These are phyloP conservation scores for Podospora sp. DNA, from an alignment of 495 filamentous ascomycete genomes.

Conservation along the genomic window DNA sequence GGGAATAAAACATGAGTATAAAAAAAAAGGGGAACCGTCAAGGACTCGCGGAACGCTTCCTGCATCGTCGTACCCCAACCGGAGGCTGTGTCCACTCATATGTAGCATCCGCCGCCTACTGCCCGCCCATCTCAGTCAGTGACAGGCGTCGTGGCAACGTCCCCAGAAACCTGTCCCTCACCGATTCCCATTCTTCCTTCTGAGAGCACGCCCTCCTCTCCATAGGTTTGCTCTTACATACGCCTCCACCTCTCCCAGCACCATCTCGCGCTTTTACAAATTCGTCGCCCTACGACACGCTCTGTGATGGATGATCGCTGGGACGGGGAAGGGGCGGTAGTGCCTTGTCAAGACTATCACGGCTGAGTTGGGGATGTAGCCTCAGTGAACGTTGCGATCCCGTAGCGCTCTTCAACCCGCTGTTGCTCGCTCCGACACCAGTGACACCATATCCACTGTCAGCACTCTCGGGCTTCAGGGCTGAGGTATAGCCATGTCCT, in stretches of 20 bases:
- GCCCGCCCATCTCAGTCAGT: background rate
- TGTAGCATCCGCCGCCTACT: background rate
- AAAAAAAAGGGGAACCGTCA: constrained; percentile 24
- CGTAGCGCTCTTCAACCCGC: constrained; percentile 29
- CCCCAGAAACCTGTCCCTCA: constrained; percentile 23
- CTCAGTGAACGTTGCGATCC: constrained; percentile 35
- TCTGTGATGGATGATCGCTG: constrained; percentile 10
- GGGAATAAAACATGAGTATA: constrained; percentile 26
- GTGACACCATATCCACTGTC: constrained; percentile 41
- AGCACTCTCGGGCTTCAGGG: constrained; percentile 44
- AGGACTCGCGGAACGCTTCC: background rate
- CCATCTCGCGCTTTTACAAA: constrained; percentile 23
- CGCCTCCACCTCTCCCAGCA: constrained; percentile 24
- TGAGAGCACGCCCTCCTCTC: background rate
- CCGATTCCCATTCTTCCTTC: constrained; percentile 26
- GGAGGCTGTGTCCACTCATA: background rate
- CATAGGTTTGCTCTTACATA: background rate
- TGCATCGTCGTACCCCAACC: background rate
- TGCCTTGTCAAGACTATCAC: constrained; percentile 56
- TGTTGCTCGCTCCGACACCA: constrained; percentile 11
- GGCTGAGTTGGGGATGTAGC: constrained; percentile 35
- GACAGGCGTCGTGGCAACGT: constrained; percentile 21
- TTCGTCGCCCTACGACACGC: constrained; percentile 29
- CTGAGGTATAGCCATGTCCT: constrained; percentile 30
- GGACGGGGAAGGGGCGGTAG: constrained; percentile 55